Evolutionary conservation across 768 basidiomycete genomes (phyloP), one percentile per base, ranked within the genome.

Genomic region (Auricularia cornea): DNA sequence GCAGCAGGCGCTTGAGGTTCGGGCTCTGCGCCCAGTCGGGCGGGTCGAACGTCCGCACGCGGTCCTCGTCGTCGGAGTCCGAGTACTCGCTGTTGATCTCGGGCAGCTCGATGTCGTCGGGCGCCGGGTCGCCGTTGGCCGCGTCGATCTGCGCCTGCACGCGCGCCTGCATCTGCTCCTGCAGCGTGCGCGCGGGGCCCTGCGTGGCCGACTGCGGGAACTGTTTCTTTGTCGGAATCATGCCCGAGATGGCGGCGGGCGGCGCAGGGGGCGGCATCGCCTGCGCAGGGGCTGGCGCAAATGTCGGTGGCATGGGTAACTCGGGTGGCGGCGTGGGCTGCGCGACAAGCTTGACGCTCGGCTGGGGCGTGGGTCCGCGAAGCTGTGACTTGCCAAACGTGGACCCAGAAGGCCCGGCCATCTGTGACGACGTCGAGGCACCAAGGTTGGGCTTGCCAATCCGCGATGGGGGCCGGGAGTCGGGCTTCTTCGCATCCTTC

Each of bases 1-100:
- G 80, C 61, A 98, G 80, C 2, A 91, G 90, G 64, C 87, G 83
- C 16, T 85, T 81, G 31, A 98, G 81, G 69, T 89, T 87, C 12
- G 94, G 94, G 29, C 92, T 93, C 72, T 95, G 91, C 1, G 94
- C 92, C 96, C 96, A 98, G 28, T 83, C 79, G 2, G 92, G 92
- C 64, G 87, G 83, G 68, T 87, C 82, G 67, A 85, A 87, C n/a
- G 84, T 85, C 66, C 83, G 80, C 48, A 82, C 81, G 23, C 88
- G 84, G 67, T 88, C 86, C 72, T 95, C 94, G 67, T 95, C 93
- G 54, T 94, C 96, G 3, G 94, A 97, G 74, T 95, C 92, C 4
- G 94, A 97, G 74, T 98, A 98, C 76, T 98, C 96, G 76, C 91
- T 94, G 69, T 94, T 89, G 70, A 97, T 94, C 56, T 98, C 96